These are phyloP conservation scores for Harringtonia lauricola DNA, from an alignment of 2,329 filamentous ascomycete genomes.

Conservation along the genomic window DNA sequence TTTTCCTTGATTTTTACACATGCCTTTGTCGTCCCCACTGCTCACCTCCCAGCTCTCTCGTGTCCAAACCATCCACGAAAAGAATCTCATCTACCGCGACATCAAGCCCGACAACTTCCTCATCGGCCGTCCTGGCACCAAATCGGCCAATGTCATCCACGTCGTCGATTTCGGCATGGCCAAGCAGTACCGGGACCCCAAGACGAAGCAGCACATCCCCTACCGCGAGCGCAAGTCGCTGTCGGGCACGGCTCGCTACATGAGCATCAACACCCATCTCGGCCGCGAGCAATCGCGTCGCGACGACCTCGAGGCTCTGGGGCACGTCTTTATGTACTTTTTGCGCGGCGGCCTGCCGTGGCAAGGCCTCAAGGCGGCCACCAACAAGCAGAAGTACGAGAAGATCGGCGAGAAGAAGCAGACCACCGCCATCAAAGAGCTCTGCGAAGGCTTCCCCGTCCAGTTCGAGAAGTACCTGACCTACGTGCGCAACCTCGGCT, in stretches of 20 bases:
- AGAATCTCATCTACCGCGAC: conserved; percentile 97
- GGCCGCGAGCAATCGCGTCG: conserved; percentile 91
- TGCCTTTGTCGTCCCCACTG: neutral
- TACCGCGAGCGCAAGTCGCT: conserved; percentile 95
- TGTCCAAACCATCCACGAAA: conserved; percentile 91
- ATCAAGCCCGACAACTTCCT: conserved; percentile 99
- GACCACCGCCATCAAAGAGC: conserved; percentile 90
- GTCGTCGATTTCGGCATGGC: conserved; percentile 99
- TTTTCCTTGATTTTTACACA: neutral
- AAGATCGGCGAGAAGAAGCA: conserved; percentile 99
- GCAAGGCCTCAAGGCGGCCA: conserved; percentile 63
- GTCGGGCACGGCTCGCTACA: conserved; percentile 93
- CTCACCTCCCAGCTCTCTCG: conserved; percentile 56
- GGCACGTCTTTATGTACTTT: conserved; percentile 68
- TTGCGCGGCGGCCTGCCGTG: conserved; percentile 59
- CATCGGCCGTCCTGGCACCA: conserved; percentile 83
- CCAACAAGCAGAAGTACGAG: conserved; percentile 96
- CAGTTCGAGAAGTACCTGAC: conserved; percentile 97
- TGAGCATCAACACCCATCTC: conserved; percentile 99
- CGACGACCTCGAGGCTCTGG: conserved; percentile 85
- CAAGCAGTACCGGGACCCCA: conserved; percentile 97
- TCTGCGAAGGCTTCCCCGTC: conserved; percentile 91
- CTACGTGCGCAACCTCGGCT: conserved; percentile 94
- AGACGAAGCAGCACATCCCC: conserved; percentile 97
- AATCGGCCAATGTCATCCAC: conserved; percentile 95